These are phyloP conservation scores for Kwoniella sp. DNA, from an alignment of 768 basidiomycete genomes.

Conservation along the genomic window DNA sequence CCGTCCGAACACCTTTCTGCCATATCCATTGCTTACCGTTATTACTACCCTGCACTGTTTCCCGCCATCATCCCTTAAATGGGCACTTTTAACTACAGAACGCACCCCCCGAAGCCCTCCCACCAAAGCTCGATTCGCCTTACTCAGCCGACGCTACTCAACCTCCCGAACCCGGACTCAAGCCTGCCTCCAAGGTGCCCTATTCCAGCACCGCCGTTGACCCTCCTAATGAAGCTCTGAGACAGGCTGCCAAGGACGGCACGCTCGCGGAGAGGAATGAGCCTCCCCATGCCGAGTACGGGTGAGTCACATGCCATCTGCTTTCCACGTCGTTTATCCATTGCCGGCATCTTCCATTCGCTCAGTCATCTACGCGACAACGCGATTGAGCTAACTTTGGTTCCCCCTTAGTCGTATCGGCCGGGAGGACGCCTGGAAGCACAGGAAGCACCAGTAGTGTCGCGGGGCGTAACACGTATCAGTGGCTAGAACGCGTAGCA, in stretches of 20 bases:
- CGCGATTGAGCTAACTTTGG: too few relatives aligned
- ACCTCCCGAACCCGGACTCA: conserved; percentile 29
- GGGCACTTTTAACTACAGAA: too few relatives aligned
- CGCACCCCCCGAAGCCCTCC: conserved; percentile 41
- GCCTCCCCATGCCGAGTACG: conserved; percentile 39
- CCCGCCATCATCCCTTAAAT: too few relatives aligned
- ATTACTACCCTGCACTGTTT: too few relatives aligned
- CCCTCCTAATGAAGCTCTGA: conserved; percentile 45
- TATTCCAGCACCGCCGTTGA: conserved; percentile 43
- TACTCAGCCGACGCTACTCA: conserved; percentile 25
- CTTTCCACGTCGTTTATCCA: not conserved
- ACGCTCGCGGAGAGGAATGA: conserved; percentile 46
- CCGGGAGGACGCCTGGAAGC: not conserved
- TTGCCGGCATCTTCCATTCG: too few relatives aligned
- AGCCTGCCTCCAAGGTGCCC: conserved; percentile 34
- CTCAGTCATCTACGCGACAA: too few relatives aligned
- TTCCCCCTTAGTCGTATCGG: not conserved
- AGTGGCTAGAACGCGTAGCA: too few relatives aligned
- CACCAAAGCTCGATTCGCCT: conserved; percentile 31
- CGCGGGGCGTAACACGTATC: too few relatives aligned
- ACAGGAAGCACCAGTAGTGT: not conserved
- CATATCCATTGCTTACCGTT: too few relatives aligned
- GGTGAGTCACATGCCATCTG: conserved; percentile 43
- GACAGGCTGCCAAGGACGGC: conserved; percentile 40
- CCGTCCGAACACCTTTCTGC: too few relatives aligned